phyloP scores from a whole-genome alignment of 2,329 filamentous ascomycete species.

The Scedosporium dehoogii region DNA sequence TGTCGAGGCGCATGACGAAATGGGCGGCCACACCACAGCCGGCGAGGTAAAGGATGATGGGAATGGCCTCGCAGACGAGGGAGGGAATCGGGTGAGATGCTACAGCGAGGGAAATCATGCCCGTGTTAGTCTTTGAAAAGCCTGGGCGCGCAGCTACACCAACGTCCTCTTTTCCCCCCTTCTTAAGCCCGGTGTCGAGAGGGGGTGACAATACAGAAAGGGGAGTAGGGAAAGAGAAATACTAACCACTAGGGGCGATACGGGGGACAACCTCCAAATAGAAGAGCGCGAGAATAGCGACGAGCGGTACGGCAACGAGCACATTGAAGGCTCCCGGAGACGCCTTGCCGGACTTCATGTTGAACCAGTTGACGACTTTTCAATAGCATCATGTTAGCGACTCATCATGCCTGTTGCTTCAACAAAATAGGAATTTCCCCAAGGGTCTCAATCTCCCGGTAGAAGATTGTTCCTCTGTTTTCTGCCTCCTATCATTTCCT shows the following conservation, averaged over 20 bases:
- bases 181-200: too few relatives aligned
- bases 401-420: too few relatives aligned
- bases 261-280: constrained; percentile 42
- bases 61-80: constrained; percentile 39
- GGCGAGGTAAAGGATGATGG: constrained; percentile 47
- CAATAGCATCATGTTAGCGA: constrained; percentile 9
- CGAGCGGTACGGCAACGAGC: constrained; percentile 42
- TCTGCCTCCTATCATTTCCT: neutral
- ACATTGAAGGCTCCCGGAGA: constrained; percentile 50
- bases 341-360: constrained; percentile 39
- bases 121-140: neutral
- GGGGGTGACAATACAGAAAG: neutral
- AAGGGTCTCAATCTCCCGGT: too few relatives aligned
- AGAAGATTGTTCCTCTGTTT: too few relatives aligned
- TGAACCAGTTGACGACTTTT: constrained; percentile 51
- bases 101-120: constrained; percentile 10
- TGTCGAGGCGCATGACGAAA: constrained; percentile 44
- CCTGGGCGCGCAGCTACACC: neutral
- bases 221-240: neutral
- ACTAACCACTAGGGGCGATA: constrained; percentile 30
- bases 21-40: constrained; percentile 49
- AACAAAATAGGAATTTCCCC: too few relatives aligned
- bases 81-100: constrained; percentile 38
- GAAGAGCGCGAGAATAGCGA: constrained; percentile 43
- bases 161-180: neutral